These are phyloP conservation scores for Euphorbia tirucalli DNA, from an alignment of 345 rosid genomes.

Conservation along the genomic window DNA sequence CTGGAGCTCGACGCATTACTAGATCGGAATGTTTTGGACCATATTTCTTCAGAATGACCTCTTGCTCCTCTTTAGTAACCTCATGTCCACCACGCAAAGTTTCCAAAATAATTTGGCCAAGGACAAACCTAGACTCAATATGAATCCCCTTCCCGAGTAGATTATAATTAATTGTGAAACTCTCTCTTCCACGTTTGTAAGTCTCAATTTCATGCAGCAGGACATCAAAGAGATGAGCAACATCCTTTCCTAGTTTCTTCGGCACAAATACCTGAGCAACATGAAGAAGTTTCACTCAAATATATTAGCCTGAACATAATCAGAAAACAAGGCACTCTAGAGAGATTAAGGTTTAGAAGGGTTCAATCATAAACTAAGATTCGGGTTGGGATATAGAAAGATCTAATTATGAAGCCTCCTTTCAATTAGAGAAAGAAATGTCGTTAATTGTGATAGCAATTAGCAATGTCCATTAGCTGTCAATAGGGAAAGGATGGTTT, in stretches of 20 bases:
- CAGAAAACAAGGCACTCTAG: neutral
- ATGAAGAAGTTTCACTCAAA: constrained; percentile 2
- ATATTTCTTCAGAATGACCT: constrained; percentile 12
- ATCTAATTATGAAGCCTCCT: neutral
- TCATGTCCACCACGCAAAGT: constrained; percentile 47
- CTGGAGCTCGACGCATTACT: constrained; percentile 15
- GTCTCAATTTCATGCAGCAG: constrained; percentile 38
- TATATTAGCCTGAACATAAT: neutral
- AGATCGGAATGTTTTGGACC: constrained; percentile 14
- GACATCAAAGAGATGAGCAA: constrained; percentile 42
- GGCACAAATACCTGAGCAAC: constrained; percentile 58
- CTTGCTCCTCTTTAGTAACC: constrained; percentile 15
- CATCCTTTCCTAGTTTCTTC: constrained; percentile 38
- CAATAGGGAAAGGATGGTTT: neutral
- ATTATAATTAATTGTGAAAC: constrained; percentile 38
- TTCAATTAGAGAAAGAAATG: neutral
- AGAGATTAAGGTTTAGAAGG: too few relatives aligned
- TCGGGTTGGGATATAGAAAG: neutral
- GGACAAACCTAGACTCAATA: constrained; percentile 57
- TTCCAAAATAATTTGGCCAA: constrained; percentile 73
- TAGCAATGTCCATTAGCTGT: neutral
- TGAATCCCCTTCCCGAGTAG: constrained; percentile 58
- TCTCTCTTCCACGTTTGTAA: constrained; percentile 31
- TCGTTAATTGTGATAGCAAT: neutral
- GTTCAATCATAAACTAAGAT: neutral